phyloP scores from a whole-genome alignment of 352 stramenopile genomes.

The Phytophthora capsici region DNA sequence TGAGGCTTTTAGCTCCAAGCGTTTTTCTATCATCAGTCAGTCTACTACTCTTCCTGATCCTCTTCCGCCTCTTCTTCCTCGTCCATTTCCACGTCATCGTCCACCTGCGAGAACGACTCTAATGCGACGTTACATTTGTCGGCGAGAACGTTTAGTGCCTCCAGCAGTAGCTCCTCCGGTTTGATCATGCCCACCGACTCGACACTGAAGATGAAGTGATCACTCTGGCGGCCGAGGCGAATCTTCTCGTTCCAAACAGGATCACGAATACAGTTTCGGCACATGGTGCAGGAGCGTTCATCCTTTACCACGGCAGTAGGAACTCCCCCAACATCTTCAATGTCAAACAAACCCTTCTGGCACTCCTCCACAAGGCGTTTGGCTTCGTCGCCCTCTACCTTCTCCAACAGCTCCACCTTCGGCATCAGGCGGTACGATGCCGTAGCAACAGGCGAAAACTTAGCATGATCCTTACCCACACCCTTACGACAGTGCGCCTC shows the following conservation, averaged over 20 bases:
- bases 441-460: slow-evolving; percentile 97
- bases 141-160: slow-evolving; percentile 81
- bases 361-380: slow-evolving; percentile 73
- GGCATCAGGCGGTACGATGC: slow-evolving; percentile 95
- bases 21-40: slow-evolving; percentile 40
- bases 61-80: slow-evolving; percentile 52
- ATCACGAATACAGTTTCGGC: slow-evolving; percentile 95
- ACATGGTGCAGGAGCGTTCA: slow-evolving; percentile 95
- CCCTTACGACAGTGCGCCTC: slow-evolving; percentile 96
- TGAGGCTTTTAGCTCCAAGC: slow-evolving; percentile 17
- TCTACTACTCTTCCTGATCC: slow-evolving; percentile 67
- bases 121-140: slow-evolving; percentile 87
- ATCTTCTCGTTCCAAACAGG: slow-evolving; percentile 89
- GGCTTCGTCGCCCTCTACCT: slow-evolving; percentile 66
- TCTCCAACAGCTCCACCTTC: slow-evolving; percentile 75
- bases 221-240: slow-evolving; percentile 88
- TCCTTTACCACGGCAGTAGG: slow-evolving; percentile 85
- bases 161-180: slow-evolving; percentile 76
- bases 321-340: slow-evolving; percentile 88
- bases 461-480: slow-evolving; percentile 97
- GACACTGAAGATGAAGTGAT: slow-evolving; percentile 97
- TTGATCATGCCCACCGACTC: slow-evolving; percentile 90
- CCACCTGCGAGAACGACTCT: slow-evolving; percentile 73
- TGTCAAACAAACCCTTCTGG: slow-evolving; percentile 89
- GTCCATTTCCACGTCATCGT: slow-evolving; percentile 60